Evolutionary conservation across 768 basidiomycete species (phyloP).

Genomic region (Rhizopogon vesiculosus): DNA sequence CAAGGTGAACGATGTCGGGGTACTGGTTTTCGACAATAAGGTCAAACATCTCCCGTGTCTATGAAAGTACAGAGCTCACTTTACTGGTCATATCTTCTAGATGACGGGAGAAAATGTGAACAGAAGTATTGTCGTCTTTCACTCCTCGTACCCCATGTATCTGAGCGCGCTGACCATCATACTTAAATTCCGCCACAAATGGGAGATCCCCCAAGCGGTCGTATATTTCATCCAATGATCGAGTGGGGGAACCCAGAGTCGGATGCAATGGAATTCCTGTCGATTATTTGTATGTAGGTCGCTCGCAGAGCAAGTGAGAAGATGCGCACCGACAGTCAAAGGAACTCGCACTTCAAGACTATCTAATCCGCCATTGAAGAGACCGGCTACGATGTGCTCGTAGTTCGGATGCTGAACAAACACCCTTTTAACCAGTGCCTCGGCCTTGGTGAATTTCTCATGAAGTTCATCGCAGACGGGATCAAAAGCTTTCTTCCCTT

Average conservation of each 20-base stretch:
- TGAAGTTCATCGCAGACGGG: constrained; percentile 31
- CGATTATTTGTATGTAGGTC: constrained; percentile 9
- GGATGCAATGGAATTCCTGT: constrained; percentile 79
- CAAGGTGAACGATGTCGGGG: constrained; percentile 69
- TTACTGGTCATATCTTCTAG: constrained; percentile 92
- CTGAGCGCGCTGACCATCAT: constrained; percentile 85
- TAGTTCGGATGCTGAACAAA: constrained; percentile 80
- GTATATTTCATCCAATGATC: constrained; percentile 83
- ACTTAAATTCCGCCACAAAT: constrained; percentile 88
- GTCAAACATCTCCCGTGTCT: constrained; percentile 5
- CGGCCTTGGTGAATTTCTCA: constrained; percentile 48
- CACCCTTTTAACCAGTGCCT: constrained; percentile 61
- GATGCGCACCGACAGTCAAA: constrained; percentile 60
- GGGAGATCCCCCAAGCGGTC: constrained; percentile 56
- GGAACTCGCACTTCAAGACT: constrained; percentile 55
- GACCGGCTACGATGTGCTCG: constrained; percentile 58
- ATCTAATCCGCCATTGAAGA: constrained; percentile 58
- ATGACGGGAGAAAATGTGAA: constrained; percentile 83
- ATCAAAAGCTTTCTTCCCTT: constrained; percentile 25
- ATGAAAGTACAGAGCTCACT: constrained; percentile 30
- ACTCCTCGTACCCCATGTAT: constrained; percentile 48
- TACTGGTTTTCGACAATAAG: constrained; percentile 45
- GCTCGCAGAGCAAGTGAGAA: neutral
- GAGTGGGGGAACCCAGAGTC: constrained; percentile 81
- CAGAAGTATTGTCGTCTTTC: constrained; percentile 23